Conservation (phyloP, 306 rosid genomes). For the Corylus heterophylla region DNA sequence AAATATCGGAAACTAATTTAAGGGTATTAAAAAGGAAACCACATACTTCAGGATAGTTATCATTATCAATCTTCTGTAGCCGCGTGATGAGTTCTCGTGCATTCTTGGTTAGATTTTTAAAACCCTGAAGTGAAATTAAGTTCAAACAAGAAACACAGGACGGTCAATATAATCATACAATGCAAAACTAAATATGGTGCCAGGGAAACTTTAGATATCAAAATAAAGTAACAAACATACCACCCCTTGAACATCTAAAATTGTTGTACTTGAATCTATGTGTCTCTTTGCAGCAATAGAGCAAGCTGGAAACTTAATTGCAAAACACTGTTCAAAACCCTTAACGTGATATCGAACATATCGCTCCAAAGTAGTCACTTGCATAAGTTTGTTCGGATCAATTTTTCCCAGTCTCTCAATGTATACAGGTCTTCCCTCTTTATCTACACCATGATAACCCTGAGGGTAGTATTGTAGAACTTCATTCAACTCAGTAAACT, state of each 20-base stretch:
- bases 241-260: slow-evolving; percentile 91
- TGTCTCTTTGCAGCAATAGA: slow-evolving; percentile 90
- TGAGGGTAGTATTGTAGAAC: slow-evolving; percentile 84
- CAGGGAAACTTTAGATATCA: slow-evolving; percentile 17
- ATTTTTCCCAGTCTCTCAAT: slow-evolving; percentile 88
- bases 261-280: slow-evolving; percentile 85
- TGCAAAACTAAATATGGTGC: slow-evolving; percentile 11
- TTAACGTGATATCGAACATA: slow-evolving; percentile 85
- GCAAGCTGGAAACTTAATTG: slow-evolving; percentile 91
- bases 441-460: slow-evolving; percentile 88
- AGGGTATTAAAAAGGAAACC: slow-evolving; percentile 5
- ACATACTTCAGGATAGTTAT: slow-evolving; percentile 90
- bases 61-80: slow-evolving; percentile 87
- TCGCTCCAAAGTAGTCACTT: slow-evolving; percentile 73
- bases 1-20: slow-evolving; percentile 24
- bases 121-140: slow-evolving; percentile 52
- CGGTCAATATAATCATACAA: slow-evolving; percentile 4
- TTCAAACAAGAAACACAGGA: slow-evolving; percentile 26
- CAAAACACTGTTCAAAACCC: slow-evolving; percentile 75
- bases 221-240: slow-evolving; percentile 47
- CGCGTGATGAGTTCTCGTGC: slow-evolving; percentile 75
- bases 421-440: slow-evolving; percentile 87
- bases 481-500: slow-evolving; percentile 67
- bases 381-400: slow-evolving; percentile 77
- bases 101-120: slow-evolving; percentile 72